Evolutionary conservation across 2,329 filamentous ascomycete species (phyloP), one percentile per base, ranked within the genome.

Genomic region (Ophiostoma australiae): DNA sequence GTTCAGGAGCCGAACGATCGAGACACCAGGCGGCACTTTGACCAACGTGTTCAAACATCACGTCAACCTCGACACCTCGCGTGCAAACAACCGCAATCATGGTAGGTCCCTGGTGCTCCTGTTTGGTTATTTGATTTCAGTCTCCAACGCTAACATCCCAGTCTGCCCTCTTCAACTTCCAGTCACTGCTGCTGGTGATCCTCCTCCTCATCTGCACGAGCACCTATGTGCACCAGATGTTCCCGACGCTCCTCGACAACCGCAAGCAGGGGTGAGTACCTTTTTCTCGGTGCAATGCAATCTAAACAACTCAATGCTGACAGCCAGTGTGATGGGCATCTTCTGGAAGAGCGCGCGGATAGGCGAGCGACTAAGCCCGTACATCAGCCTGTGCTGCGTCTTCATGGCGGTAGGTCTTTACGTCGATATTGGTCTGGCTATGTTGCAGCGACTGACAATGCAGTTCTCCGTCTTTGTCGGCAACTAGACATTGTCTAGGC

Each of bases 131-230:
- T 3, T n/a, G 5, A 15, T 10, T 20, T 4, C 15, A 20, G 27
- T 20, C 3, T 3, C 35, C 11, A 1, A 10, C 23, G 35, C 17
- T 66, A 39, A 66, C 20, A 20, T 5, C 33, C 13, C 20, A 97
- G 95, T 91, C 95, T 72, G 95, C 95, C 70, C 90, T 99, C 78
- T 97, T 99, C 89, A 98, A 98, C 83, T 98, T 99, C 84, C 93
- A 97, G 81, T 97, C 93, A 72, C 91, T 98, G 76, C 88, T 99
- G 76, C 88, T 98, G 77, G 94, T 97, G 75, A 89, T 99, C 77
- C 89, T 99, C 69, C 90, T 99, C 76, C 89, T 96, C 76, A 96
- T 98, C 78, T 99, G 95, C 86, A 97, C 95, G 71, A 94, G 92
- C 81, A 89, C 95, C 73, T 98, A 99, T 82, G 87, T 93, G 71